A percentile compares a stretch with the other conserved stretches of the same genome.
Conservation (phyloP, 306 rosid genomes). For the Pueraria montana region DNA sequence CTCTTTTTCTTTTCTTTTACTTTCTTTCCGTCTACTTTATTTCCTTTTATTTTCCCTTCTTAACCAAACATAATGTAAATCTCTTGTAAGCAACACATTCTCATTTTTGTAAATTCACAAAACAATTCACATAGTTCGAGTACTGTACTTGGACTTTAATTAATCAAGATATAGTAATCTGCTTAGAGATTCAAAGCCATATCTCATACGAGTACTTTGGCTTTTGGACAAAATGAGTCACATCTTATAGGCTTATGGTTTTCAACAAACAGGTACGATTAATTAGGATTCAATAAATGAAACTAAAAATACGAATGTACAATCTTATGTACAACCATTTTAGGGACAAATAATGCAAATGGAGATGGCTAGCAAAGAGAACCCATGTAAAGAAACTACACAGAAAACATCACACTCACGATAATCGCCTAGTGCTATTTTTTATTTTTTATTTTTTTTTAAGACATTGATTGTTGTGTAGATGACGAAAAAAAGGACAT, state of each 20-base stretch:
- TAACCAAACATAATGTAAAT: too few species aligned
- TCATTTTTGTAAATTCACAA: neutral
- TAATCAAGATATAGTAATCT: neutral
- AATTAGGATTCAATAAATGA: slow-evolving; percentile 20
- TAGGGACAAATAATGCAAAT: neutral
- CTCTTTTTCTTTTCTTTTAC: too few species aligned
- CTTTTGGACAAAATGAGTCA: neutral
- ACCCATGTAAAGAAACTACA: slow-evolving; percentile 15
- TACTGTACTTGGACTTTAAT: neutral
- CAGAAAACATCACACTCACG: slow-evolving; percentile 27
- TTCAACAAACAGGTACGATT: neutral
- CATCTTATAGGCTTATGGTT: neutral
- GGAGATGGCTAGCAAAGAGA: slow-evolving; percentile 34
- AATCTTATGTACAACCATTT: slow-evolving; percentile 20
- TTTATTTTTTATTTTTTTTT: slow-evolving; percentile 43
- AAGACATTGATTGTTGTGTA: slow-evolving; percentile 42
- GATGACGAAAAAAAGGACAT: slow-evolving; percentile 47
- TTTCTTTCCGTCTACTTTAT: too few species aligned
- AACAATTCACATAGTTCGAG: neutral
- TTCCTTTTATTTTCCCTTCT: too few species aligned
- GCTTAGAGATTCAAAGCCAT: neutral
- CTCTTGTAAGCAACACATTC: too few species aligned
- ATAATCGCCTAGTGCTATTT: slow-evolving; percentile 4
- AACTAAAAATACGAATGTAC: slow-evolving; percentile 35
- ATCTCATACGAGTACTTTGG: neutral